A percentile compares a stretch with the other conserved stretches of the same genome.
These are phyloP conservation scores for Beauveria sp. DNA, from an alignment of 2,329 filamentous ascomycete genomes.

Conservation along the genomic window DNA sequence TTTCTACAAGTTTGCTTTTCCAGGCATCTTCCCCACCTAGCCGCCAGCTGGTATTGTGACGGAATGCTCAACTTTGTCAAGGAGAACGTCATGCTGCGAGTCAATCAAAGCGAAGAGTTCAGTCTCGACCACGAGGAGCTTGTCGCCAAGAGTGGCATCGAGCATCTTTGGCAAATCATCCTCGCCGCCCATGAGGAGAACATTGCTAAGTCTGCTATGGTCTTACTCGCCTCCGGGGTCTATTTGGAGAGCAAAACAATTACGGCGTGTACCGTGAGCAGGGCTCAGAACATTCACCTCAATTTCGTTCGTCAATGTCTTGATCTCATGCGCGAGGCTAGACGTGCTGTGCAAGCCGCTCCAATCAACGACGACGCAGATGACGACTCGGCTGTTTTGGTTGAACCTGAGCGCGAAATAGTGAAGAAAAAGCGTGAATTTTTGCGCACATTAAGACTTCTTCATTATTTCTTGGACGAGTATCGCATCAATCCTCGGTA, in stretches of 20 bases:
- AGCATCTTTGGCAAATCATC: slow-evolving; percentile 79
- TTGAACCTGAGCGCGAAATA: slow-evolving; percentile 39
- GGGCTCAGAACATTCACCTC: slow-evolving; percentile 55
- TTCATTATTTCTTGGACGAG: slow-evolving; percentile 59
- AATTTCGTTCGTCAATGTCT: slow-evolving; percentile 68
- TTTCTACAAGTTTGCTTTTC: slow-evolving; percentile 48
- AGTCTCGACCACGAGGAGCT: slow-evolving; percentile 44
- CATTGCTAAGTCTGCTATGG: slow-evolving; percentile 62
- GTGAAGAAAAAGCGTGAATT: slow-evolving; percentile 52
- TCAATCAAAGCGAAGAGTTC: slow-evolving; percentile 37
- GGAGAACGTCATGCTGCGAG: slow-evolving; percentile 38
- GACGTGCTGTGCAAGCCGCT: slow-evolving; percentile 1
- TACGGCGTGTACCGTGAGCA: slow-evolving; percentile 37
- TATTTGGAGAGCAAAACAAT: slow-evolving; percentile 59
- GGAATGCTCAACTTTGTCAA: slow-evolving; percentile 58
- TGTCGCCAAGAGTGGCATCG: slow-evolving; percentile 46
- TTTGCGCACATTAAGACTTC: slow-evolving; percentile 58
- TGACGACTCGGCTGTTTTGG: slow-evolving; percentile 46
- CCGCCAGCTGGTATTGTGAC: slow-evolving; percentile 49
- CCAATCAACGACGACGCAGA: slow-evolving; percentile 38
- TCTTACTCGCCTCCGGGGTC: slow-evolving; percentile 59
- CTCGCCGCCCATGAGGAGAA: slow-evolving; percentile 57
- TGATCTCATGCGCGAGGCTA: slow-evolving; percentile 57
- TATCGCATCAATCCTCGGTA: slow-evolving; percentile 56
- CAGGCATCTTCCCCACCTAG: slow-evolving; percentile 49